Conservation (phyloP, 2,329 filamentous ascomycete genomes). For the Onygenales sp. region DNA sequence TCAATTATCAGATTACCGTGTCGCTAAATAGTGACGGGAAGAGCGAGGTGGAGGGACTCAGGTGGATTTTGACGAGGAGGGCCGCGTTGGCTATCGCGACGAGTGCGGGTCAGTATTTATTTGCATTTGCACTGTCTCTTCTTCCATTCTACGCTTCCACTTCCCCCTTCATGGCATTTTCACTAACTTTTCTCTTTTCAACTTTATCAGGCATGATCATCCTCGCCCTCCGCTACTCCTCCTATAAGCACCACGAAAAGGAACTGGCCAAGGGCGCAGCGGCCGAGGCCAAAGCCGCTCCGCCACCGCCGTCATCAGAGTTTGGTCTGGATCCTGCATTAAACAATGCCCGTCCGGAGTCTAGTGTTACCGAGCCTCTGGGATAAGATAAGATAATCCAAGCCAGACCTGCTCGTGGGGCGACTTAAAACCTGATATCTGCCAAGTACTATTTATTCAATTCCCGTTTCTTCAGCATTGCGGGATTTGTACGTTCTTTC, state of each 20-base stretch:
- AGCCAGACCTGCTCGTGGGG: background rate
- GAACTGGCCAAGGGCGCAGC: constrained; percentile 24
- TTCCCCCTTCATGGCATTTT: constrained; percentile 1
- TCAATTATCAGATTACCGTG: constrained; percentile 94
- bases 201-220: constrained; percentile 37
- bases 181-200: constrained; percentile 8
- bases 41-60: constrained; percentile 80
- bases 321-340: background rate
- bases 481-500: no score
- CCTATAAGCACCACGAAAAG: constrained; percentile 27
- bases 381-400: background rate
- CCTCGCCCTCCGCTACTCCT: constrained; percentile 36
- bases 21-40: constrained; percentile 81
- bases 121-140: background rate
- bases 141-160: background rate
- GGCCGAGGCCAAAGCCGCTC: constrained; percentile 14
- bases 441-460: no score
- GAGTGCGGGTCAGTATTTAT: constrained; percentile 36
- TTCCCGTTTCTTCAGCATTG: no score
- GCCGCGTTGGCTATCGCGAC: constrained; percentile 50
- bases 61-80: constrained; percentile 71
- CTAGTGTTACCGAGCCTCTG: constrained; percentile 7
- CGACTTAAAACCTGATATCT: no score
- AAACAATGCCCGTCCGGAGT: constrained; percentile 1
- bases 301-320: background rate